Evolutionary conservation across 306 rosid genomes (phyloP).

Genomic region (Cicer chorassanicum): DNA sequence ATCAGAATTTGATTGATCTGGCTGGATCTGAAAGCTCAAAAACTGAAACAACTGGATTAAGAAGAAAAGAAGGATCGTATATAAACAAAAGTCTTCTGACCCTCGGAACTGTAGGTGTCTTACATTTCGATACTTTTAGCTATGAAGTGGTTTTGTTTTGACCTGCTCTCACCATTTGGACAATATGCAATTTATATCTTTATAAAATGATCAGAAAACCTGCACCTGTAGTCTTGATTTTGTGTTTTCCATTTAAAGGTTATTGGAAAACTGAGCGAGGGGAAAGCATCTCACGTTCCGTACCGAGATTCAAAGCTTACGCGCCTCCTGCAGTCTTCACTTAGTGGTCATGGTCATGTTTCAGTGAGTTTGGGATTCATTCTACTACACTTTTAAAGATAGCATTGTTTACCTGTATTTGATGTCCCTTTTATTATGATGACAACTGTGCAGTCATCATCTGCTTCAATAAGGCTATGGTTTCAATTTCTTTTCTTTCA

Average conservation of each 20-base stretch:
- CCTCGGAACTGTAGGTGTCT: conserved; percentile 91
- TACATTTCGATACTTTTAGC: conserved; percentile 30
- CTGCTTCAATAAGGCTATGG: conserved; percentile 10
- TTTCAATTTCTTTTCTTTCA: conserved; percentile 5
- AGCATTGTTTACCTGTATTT: conserved; percentile 27
- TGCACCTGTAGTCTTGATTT: conserved; percentile 39
- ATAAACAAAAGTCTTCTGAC: conserved; percentile 98
- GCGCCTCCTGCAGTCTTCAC: conserved; percentile 94
- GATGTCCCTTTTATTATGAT: conserved; percentile 24
- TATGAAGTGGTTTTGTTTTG: conserved; percentile 38
- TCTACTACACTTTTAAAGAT: conserved; percentile 35
- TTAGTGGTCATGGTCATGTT: conserved; percentile 95
- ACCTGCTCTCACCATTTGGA: conserved; percentile 4
- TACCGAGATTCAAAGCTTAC: conserved; percentile 99
- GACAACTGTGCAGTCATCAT: conserved; percentile 15
- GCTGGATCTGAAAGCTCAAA: conserved; percentile 99
- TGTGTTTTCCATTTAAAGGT: conserved; percentile 75
- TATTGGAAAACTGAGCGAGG: conserved; percentile 96
- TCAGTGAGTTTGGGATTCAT: conserved; percentile 71
- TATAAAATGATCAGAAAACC: conserved; percentile 12
- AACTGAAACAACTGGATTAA: conserved; percentile 93
- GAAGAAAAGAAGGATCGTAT: conserved; percentile 99
- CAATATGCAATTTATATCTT: conserved; percentile 32
- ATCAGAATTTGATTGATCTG: conserved; percentile 91
- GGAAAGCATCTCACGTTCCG: conserved; percentile 98